Evolutionary conservation across 1,139 yeast genomes (phyloP), one percentile per base, ranked within the genome.

Genomic region (Pichia sp.): DNA sequence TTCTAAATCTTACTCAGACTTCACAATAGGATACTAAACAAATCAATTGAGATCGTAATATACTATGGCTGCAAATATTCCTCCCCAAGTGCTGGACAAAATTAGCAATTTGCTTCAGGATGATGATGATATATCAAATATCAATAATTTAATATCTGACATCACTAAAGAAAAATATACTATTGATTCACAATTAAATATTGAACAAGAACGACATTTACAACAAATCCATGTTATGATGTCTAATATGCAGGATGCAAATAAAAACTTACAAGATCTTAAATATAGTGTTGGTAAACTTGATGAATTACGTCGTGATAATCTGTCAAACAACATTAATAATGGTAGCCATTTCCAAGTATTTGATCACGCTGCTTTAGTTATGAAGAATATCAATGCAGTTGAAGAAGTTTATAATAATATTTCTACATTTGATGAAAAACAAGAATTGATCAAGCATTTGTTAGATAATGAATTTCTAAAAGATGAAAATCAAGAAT

Each of bases 331-430:
- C 19, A 40, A 36, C 27, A 43, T 74, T 32, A 38, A 33, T n/a
- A 27, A 26, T 14, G 18, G 25, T 5, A 20, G 16, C 11, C 32
- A 39, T 15, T 45, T 45, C 29, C 35, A 41, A 32, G 61, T 77
- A 14, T 76, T 83, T 32, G 70, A 72, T 52, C 70, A 70, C 44
- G 74, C 87, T 52, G 78, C 94, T 1, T 68, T 68, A 23, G 74
- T 83, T 6, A 79, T 85, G 57, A 86, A 83, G 53, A 82, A 78
- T 54, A 76, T 91, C 57, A 74, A 70, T 33, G 84, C 78, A 52
- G 86, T 88, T 4, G 76, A 78, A 36, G 67, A 70, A 50, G 75
- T 88, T 35, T 78, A 80, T 47, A 69, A 72, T 35, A 85, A 76
- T 50, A 81, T 89, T 45, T 64, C 75, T 25, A 66, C 70, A 20